These are phyloP conservation scores for Fagus crenata DNA, from an alignment of 306 rosid genomes.

Conservation along the genomic window DNA sequence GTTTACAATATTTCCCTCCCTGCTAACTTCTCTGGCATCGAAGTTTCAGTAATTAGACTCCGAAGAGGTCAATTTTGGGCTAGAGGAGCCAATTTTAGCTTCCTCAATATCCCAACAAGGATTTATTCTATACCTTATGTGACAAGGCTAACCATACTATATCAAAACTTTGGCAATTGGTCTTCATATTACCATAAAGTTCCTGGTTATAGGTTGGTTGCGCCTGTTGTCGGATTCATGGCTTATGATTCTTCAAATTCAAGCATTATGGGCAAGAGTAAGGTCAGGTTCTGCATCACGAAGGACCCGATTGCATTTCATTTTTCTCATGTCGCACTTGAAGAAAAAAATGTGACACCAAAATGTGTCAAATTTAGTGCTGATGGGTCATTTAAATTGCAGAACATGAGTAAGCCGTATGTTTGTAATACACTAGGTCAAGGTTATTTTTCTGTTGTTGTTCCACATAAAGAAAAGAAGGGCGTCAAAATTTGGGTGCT, in stretches of 20 bases:
- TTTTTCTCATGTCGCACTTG: slow-evolving; percentile 32
- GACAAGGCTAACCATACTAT: slow-evolving; percentile 57
- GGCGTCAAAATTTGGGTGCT: slow-evolving; percentile 31
- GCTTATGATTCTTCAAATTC: slow-evolving; percentile 53
- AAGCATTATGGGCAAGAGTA: slow-evolving; percentile 21
- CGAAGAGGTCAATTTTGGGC: slow-evolving; percentile 46
- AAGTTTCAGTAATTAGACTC: slow-evolving; percentile 51
- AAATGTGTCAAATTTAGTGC: slow-evolving; percentile 56
- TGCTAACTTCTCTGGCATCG: slow-evolving; percentile 67
- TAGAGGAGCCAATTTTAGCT: slow-evolving; percentile 54
- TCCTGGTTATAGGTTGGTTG: slow-evolving; percentile 59
- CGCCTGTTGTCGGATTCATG: slow-evolving; percentile 71
- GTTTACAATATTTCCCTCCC: slow-evolving; percentile 61
- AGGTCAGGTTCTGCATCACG: slow-evolving; percentile 35
- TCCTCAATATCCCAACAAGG: slow-evolving; percentile 54
- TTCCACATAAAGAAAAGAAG: slow-evolving; percentile 30
- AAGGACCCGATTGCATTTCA: slow-evolving; percentile 49
- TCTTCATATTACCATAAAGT: slow-evolving; percentile 60
- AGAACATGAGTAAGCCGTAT: slow-evolving; percentile 43
- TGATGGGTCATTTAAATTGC: slow-evolving; percentile 47
- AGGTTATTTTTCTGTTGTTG: slow-evolving; percentile 68
- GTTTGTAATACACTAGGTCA: slow-evolving; percentile 42
- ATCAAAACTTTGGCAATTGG: slow-evolving; percentile 76
- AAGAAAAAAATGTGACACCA: slow-evolving; percentile 37
- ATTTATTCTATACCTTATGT: slow-evolving; percentile 42